Evolutionary conservation across 768 basidiomycete genomes (phyloP), one percentile per base, ranked within the genome.

Genomic region (Trametes coccinea): DNA sequence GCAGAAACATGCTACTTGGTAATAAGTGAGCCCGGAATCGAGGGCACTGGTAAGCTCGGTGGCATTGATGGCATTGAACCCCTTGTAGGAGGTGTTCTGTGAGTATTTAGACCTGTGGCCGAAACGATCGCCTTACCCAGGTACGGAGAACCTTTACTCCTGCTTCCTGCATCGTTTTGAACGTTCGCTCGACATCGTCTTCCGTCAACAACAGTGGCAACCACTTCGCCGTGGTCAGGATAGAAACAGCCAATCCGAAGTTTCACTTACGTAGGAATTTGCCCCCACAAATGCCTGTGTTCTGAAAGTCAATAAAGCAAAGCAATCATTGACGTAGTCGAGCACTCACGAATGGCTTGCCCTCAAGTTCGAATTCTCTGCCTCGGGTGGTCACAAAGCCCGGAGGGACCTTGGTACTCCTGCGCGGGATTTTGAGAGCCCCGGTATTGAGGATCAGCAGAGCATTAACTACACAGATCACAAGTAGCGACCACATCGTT

Each of bases 121-220:
- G 22, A 31, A 8, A 37, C 27, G 22, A 10, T 13, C 10, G 3
- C 56, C 68, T 33, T 70, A 80, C 81, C 84, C 83, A 84, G 31
- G 82, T 85, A 22, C 83, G 75, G 34, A 84, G 72, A 22, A 84
- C 82, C 66, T 82, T 83, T 39, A 83, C 71, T 2, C 82, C 82
- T 0, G 79, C 77, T 43, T 66, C 62, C 61, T 75, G 74, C 80
- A 84, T 84, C 43, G 79, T 72, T 61, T 74, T 71, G 67, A 84
- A 80, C 0, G 82, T 84, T 16, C 70, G 64, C 46, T 81, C 77
- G 13, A 84, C 81, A 69, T 86, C 84, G 11, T 73, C 67, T 33
- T 75, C 65, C 27, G 74, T 75, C 3, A 77, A 78, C n/a, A 84
- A 71, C 2, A 84, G 76, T 2, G 82, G 82, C n/a, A 84, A 71